Base-by-base conservation (phyloP, 2,329 filamentous ascomycete species). In the Ophiostoma ulmi region DNA sequence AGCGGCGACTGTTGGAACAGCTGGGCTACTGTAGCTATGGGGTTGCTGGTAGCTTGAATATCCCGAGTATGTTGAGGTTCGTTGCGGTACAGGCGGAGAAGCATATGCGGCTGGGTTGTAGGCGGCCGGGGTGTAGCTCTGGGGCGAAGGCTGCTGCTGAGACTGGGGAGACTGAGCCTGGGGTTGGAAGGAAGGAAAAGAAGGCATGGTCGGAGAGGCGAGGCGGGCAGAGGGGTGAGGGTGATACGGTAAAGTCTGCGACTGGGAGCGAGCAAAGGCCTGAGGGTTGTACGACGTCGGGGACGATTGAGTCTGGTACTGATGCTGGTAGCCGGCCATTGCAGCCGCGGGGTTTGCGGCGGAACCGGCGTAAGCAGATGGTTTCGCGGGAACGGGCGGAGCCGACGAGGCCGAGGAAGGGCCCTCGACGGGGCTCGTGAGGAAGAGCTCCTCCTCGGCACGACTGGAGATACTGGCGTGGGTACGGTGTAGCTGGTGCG, bases 231-330 rank as follows among this genome's bases (percentile, higher is more conserved):
- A 73, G 3, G 70, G 71, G 14, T 72, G 70, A 3, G 73, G 36
- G 80, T 79, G 73, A 80, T 81, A 72, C 81, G 82, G 71, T 82
- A 84, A 61, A 7, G 80, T 80, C n/a, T 82, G 82, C 35, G 86
- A 86, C 72, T 85, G 85, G 44, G 85, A 82, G 70, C 85, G 82
- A 70, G 80, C 81, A 77, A 87, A 94, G 52, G 82, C 77, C 90
- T 75, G 75, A 86, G 92, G 91, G 76, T 94, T 94, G 79, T 94
- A 94, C 63, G 86, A 79, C 31, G 83, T 76, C 8, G 83, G 81
- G 73, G 84, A 80, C 72, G 82, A 76, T 71, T 82, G 78, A 72
- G 81, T 78, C 73, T 84, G 81, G 75, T 84, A 84, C 73, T 84
- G 81, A 73, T 85, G 82, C 73, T 85, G 82, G 76, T 87, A 85